Evolutionary conservation across 2,329 filamentous ascomycete genomes (phyloP).

Genomic region (Microcyclospora pomicola): DNA sequence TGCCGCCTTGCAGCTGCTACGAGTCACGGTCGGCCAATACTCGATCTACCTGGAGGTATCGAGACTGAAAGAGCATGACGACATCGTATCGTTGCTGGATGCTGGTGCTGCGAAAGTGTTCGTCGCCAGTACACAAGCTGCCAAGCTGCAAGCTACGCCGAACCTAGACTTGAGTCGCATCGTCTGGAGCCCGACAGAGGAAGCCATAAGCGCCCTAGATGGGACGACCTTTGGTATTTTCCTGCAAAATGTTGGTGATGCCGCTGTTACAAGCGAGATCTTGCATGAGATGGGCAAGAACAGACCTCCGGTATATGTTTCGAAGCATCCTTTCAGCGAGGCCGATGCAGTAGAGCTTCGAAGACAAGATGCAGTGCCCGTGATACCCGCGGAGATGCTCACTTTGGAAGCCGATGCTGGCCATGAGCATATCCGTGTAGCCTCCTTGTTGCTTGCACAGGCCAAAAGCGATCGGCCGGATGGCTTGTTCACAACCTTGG

Average conservation of each 20-base stretch:
- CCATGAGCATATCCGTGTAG: slow-evolving; percentile 47
- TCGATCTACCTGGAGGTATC: slow-evolving; percentile 66
- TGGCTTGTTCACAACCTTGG: slow-evolving; percentile 74
- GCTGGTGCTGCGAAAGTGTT: slow-evolving; percentile 76
- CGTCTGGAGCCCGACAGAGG: slow-evolving; percentile 33
- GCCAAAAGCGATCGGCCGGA: slow-evolving; percentile 74
- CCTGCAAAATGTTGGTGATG: slow-evolving; percentile 25
- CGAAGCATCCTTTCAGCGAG: slow-evolving; percentile 29
- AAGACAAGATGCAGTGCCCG: slow-evolving; percentile 44
- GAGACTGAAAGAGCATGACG: slow-evolving; percentile 51
- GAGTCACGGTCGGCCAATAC: slow-evolving; percentile 41
- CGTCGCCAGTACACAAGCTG: slow-evolving; percentile 56
- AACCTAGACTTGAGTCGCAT: slow-evolving; percentile 43
- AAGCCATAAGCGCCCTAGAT: slow-evolving; percentile 28
- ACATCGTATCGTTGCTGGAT: slow-evolving; percentile 70
- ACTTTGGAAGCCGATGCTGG: slow-evolving; percentile 51
- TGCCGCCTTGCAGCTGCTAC: slow-evolving; percentile 38
- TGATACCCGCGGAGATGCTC: slow-evolving; percentile 57
- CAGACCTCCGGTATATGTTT: slow-evolving; percentile 38
- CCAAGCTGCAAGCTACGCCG: slow-evolving; percentile 36
- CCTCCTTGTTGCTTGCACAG: slow-evolving; percentile 56
- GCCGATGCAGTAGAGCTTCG: slow-evolving; percentile 29
- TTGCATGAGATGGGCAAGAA: slow-evolving; percentile 37
- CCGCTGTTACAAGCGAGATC: slow-evolving; percentile 31
- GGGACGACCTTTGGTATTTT: slow-evolving; percentile 34